Evolutionary conservation across 352 stramenopile genomes (phyloP).

Genomic region (Hyaloperonospora brassicae): DNA sequence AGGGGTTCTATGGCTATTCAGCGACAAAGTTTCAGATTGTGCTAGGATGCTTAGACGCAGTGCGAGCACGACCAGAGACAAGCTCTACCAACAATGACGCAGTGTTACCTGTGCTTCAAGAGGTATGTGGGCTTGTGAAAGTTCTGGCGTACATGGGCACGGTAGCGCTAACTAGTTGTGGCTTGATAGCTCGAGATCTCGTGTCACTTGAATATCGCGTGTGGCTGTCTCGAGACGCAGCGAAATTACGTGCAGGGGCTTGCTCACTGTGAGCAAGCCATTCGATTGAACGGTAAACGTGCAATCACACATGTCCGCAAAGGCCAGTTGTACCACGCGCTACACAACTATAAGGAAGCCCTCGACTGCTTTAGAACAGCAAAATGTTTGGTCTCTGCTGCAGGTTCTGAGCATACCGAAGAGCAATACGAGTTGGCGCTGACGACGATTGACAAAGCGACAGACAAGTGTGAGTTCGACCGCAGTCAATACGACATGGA

Average conservation of each 20-base stretch:
- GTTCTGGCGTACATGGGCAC: not conserved
- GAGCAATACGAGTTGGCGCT: conserved; percentile 10
- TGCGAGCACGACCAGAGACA: conserved; percentile 14
- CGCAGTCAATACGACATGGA: conserved; percentile 47
- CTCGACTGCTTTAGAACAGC: conserved; percentile 26
- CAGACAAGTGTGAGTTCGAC: conserved; percentile 56
- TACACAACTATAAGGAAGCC: conserved; percentile 46
- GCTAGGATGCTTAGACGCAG: conserved; percentile 25
- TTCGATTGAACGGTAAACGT: conserved; percentile 30
- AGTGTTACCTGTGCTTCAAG: conserved; percentile 9
- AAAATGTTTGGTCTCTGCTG: conserved; percentile 10
- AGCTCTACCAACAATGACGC: conserved; percentile 7
- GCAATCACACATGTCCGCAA: conserved; percentile 39
- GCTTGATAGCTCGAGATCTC: conserved; percentile 32
- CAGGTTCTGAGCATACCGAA: not conserved
- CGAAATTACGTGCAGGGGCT: conserved; percentile 32
- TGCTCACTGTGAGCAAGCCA: conserved; percentile 35
- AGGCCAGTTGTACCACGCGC: conserved; percentile 37
- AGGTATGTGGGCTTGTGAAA: conserved; percentile 11
- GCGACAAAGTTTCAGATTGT: conserved; percentile 45
- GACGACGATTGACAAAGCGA: conserved; percentile 37
- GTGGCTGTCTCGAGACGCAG: conserved; percentile 57
- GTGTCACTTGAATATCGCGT: conserved; percentile 59
- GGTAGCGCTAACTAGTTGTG: not conserved
- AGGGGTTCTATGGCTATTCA: conserved; percentile 61